Evolutionary conservation across 768 basidiomycete genomes (phyloP).

Genomic region (Hericium coralloides): DNA sequence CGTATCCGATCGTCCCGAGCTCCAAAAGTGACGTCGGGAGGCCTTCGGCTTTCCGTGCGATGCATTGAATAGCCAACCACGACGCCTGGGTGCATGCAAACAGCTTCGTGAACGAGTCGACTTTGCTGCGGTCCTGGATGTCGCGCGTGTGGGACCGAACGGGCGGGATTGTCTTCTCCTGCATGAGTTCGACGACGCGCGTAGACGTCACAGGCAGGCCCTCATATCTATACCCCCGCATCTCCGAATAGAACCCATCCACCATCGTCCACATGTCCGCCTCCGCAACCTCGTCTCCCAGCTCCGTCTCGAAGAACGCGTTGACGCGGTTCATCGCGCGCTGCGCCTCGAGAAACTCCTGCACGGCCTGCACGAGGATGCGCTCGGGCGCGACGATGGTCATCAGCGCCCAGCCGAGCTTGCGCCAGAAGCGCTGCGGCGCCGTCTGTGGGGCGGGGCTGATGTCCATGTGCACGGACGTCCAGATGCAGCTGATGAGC

Average conservation of each 20-base stretch:
- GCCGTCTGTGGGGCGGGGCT: too few relatives aligned
- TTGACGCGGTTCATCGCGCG: too few relatives aligned
- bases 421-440: too few relatives aligned
- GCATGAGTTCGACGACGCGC: not conserved
- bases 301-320: too few relatives aligned
- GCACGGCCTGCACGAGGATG: too few relatives aligned
- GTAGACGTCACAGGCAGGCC: not conserved
- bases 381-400: too few relatives aligned
- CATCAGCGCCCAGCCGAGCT: too few relatives aligned
- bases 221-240: not conserved
- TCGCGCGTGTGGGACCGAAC: not conserved
- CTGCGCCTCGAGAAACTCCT: too few relatives aligned
- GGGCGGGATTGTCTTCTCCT: not conserved
- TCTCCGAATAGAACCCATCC: not conserved
- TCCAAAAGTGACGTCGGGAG: not conserved
- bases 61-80: not conserved
- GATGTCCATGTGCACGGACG: too few relatives aligned
- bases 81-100: not conserved
- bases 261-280: not conserved
- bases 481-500: too few relatives aligned
- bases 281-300: too few relatives aligned
- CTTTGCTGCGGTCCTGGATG: not conserved
- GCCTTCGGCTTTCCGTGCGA: not conserved
- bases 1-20: not conserved
- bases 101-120: not conserved